Base-by-base conservation (phyloP, 2,329 filamentous ascomycete species). In the Calonectria montana region DNA sequence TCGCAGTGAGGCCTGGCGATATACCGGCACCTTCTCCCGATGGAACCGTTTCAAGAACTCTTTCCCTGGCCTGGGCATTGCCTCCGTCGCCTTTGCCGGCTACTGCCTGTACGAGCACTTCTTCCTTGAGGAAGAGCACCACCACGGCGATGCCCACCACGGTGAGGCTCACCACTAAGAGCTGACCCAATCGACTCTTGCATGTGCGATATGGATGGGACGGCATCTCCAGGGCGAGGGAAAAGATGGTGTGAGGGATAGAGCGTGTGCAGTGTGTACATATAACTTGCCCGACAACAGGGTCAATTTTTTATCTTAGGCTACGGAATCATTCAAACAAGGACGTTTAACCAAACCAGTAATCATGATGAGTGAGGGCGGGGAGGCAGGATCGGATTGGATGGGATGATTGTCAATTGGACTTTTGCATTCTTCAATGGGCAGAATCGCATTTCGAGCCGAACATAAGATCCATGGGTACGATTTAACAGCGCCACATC, bases 51-150 rank as follows among this genome's bases (percentile, higher is more conserved):
- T 98, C 88, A 95, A 93, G 87, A 88, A 90, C 80, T 88, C 91
- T 75, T 95, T 99, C 83, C 97, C 97, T 43, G 97, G 97, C 73
- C 89, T 99, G 79, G 97, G 97, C 75, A 97, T 96, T 79, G 97
- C 95, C 37, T 94, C 94, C 6, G 96, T 97, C 72, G 96, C 96
- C 55, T 99, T 99, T 84, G 91, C 93, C 62, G 92, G 88, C 74
- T 99, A 99, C 87, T 95, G 96, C 84, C 91, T 90, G 72, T 97
- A 95, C 85, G 97, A 99, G 87, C 91, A 97, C 84, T 86, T 97
- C 67, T 97, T 98, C 84, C 82, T 97, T 78, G 89, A 93, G 81
- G 93, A 96, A 74, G 90, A 92, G 74, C 90, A 92, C 78, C 91
- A 89, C 76, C 86, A 86, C 74, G 84, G 85, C 72, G 81, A 81